Base-by-base conservation (phyloP, 805 yeast genomes). In the Candida broadrunensis region DNA sequence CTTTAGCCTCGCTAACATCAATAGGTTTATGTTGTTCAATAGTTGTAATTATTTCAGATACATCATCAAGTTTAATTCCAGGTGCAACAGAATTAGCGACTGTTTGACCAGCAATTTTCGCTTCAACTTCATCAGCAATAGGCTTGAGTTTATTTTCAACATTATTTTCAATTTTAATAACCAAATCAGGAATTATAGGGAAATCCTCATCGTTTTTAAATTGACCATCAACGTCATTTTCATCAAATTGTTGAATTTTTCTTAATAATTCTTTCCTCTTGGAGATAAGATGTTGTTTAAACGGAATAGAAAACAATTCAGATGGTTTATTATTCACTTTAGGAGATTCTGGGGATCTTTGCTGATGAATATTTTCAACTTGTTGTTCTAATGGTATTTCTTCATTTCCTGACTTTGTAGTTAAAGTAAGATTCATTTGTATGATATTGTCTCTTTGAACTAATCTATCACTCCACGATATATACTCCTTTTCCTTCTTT, bases 391-490 rank as follows among this genome's bases (percentile, higher is more conserved):
- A 5, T 29, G 17, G 18, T 8, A 29, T 11, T 29, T 56, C 60
- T 52, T 47, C 20, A 55, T 51, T 35, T 5, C 31, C 38, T 1
- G 55, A 48, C 19, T 51, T 42, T n/a, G 54, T 42, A 5, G 56
- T 43, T 2, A 61, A 49, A 11, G 48, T 44, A 16, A 56, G 39
- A 9, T 55, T 47, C 48, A 50, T 46, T 39, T 50, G 54, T 8
- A 61, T 49, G 3, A 41, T 21, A n/a, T 50, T 51, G 51, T 64
- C 73, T 51, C 68, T 44, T 15, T 58, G 53, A 5, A 46, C 33
- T 26, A 66, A 45, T 23, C 73, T 47, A 29, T 66, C 60, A 33
- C 60, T 49, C 75, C 74, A 59, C 23, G 76, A 55, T 8, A 65
- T 35, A 43, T 55, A 68, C n/a, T 58, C 50, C 41, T 56, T 59